Conservation (phyloP, 805 yeast genomes). For the Hermanozyma aechmeae region DNA sequence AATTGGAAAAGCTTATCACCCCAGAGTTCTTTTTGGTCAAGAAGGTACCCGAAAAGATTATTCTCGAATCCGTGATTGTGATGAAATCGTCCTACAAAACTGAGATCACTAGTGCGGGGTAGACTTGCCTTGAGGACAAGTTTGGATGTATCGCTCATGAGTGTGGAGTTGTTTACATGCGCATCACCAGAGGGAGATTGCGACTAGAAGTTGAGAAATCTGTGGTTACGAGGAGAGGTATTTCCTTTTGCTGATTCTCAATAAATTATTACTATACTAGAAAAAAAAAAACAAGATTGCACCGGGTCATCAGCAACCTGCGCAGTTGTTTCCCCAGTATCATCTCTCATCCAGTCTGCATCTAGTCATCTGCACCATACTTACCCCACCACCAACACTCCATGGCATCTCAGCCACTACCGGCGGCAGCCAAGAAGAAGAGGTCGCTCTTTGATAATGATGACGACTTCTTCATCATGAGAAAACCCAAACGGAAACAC, state of each 20-base stretch:
- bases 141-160: conserved; percentile 6
- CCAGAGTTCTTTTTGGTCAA: conserved; percentile 42
- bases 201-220: neutral
- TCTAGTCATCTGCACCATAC: neutral
- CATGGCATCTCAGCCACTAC: conserved; percentile 1
- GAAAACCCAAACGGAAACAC: too few relatives aligned
- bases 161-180: conserved; percentile 1
- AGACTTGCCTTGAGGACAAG: conserved; percentile 7
- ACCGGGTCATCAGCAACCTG: neutral
- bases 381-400: neutral
- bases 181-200: neutral
- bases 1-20: conserved; percentile 37
- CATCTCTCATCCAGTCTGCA: neutral
- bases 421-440: conserved; percentile 4
- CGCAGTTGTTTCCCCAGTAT: neutral
- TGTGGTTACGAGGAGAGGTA: neutral
- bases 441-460: conserved; percentile 5
- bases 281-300: too few relatives aligned
- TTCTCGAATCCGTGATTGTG: conserved; percentile 42
- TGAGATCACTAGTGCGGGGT: conserved; percentile 9
- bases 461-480: neutral
- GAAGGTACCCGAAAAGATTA: conserved; percentile 29
- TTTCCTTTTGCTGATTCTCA: neutral
- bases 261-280: neutral
- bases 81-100: conserved; percentile 18